Base-by-base conservation (phyloP, 2,329 filamentous ascomycete species). In the Cercospora citrullina region DNA sequence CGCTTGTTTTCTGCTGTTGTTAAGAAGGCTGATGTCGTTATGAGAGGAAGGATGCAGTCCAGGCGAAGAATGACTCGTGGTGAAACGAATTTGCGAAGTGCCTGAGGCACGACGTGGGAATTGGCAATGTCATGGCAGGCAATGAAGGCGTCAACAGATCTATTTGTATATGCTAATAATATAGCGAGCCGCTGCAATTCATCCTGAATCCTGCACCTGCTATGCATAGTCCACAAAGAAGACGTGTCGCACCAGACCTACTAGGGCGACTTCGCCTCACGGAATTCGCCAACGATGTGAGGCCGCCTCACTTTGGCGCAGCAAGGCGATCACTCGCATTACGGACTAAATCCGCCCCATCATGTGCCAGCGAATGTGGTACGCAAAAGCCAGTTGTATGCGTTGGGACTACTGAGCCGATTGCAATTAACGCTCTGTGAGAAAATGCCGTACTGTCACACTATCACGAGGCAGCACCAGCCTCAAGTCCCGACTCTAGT, bases 401-500 rank as follows among this genome's bases (percentile, higher is more conserved):
- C 33, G 16, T 33, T 33, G 14, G 21, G 14, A 16, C 28, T 26
- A n/a, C 18, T 28, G 23, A 23, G 36, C 8, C 12, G 33, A 6
- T 33, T 9, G 16, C 36, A 18, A 45, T 6, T 10, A n/a, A 55
- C 23, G 16, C 60, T 28, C 42, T 31, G 26, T 26, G 26, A 26
- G 6, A 16, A 18, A 31, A 61, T 16, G 36, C 14, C 16, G 16
- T 48, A 18, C 33, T 62, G 12, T 18, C n/a, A 23, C 23, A 30
- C 39, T 21, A 33, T 59, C 51, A 64, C 14, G 48, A 33, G 14
- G 36, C 36, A 9, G 26, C 72, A 55, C 76, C 77, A 60, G 75
- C 75, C 69, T 78, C 77, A 61, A 98, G 81, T 81, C 77, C 77
- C 61, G 75, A 75, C 68, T 78, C 77, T 61, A 98, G 81, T 81